Percentiles rank a stretch among this genome's conserved stretches.
Evolutionary conservation across 163 green algal species (phyloP).

Genomic region (Scenedesmus sp.): DNA sequence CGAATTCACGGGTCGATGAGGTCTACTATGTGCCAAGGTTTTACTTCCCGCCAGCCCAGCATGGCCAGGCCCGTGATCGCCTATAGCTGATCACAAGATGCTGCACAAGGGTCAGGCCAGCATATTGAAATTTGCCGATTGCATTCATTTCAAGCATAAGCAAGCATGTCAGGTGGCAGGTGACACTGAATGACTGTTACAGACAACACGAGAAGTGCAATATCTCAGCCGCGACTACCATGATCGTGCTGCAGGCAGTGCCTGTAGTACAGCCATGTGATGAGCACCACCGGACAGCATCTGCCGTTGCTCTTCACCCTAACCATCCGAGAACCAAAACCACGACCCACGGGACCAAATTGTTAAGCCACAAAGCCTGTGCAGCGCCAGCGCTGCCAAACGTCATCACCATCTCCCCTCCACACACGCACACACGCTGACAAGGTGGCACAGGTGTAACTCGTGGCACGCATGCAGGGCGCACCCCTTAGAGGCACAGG

Average conservation of each 20-base stretch:
- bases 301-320: not conserved
- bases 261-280: too few relatives aligned
- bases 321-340: not conserved
- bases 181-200: not conserved
- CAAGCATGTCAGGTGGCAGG: too few relatives aligned
- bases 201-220: too few relatives aligned
- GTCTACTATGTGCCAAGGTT: too few relatives aligned
- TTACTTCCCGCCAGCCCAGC: too few relatives aligned
- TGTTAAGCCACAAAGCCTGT: not conserved
- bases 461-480: not conserved
- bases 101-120: too few relatives aligned
- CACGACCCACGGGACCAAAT: not conserved
- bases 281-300: not conserved
- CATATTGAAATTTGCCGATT: too few relatives aligned
- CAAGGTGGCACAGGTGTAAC: not conserved
- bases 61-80: too few relatives aligned
- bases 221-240: not conserved
- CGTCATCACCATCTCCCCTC: not conserved
- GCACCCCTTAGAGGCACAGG: not conserved
- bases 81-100: too few relatives aligned
- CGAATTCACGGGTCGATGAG: too few relatives aligned
- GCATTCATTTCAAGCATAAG: too few relatives aligned
- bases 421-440: not conserved
- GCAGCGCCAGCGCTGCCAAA: not conserved
- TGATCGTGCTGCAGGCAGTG: not conserved